Base-by-base conservation (phyloP, 2,329 filamentous ascomycete genomes). In the Hirsutella minnesotensis region DNA sequence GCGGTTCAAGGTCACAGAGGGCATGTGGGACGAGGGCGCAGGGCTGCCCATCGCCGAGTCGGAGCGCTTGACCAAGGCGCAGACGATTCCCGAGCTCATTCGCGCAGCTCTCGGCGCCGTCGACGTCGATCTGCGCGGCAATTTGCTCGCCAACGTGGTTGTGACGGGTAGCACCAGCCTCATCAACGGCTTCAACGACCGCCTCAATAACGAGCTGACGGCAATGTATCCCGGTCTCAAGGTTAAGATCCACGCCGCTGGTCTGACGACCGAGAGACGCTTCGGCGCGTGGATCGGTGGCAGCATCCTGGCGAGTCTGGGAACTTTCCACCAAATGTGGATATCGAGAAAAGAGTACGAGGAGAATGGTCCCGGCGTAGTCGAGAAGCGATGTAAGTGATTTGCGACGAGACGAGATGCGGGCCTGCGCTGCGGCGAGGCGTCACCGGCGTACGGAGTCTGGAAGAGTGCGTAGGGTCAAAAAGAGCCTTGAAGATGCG, bases 321-420 rank as follows among this genome's bases (percentile, higher is more conserved):
- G 94, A 9, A 95, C 89, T 13, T 98, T 98, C 67, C 92, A 98
- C 68, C 92, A 98, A 70, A 90, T 98, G 84, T 98, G 92, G 92
- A 94, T 98, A 54, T 90, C 83, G 20, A 86, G 81, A 64, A 94
- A 95, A 71, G 92, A 98, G 69, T 96, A 95, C 56, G 88, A 95
- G 50, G 94, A 98, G 70, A 89, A 95, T 61, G 92, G 92, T 2
- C 70, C 81, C 5, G 79, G 79, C 49, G 89, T 96, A 53, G 86
- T 96, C 37, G 90, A 96, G 72, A 95, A 95, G 77, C 75, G 90
- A 55, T 96, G 90, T 75, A 94, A 95, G 69, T 96, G 68, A 53
- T n/a, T n/a, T n/a, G 3, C 15, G 5, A n/a, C 22, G 24, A 16
- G 35, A 22, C 31, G 34, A 24, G 42, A 37, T 44, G 48, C 46